Evolutionary conservation across 2,329 filamentous ascomycete genomes (phyloP).

Genomic region (Davidsoniella virescens): DNA sequence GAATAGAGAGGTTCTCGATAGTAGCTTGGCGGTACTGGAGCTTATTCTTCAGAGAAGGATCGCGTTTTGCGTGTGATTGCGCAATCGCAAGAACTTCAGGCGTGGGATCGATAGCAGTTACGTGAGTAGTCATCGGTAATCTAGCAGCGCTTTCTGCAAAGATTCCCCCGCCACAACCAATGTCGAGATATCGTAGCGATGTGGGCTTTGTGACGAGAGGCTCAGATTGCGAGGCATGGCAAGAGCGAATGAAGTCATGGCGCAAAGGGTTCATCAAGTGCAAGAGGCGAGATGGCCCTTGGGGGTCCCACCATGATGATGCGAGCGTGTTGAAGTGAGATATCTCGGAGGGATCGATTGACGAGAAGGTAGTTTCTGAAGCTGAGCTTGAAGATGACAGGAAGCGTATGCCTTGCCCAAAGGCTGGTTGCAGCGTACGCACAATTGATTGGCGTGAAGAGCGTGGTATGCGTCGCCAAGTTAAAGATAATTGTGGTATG

Average conservation of each 20-base stretch:
- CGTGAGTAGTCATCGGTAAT: constrained; percentile 41
- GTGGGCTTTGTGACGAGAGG: constrained; percentile 20
- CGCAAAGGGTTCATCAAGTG: constrained; percentile 97
- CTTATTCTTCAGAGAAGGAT: constrained; percentile 48
- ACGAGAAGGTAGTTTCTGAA: constrained; percentile 31
- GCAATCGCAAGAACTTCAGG: constrained; percentile 60
- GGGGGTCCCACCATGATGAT: constrained; percentile 91
- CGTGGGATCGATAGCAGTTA: constrained; percentile 66
- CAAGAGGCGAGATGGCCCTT: constrained; percentile 78
- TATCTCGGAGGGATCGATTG: constrained; percentile 77
- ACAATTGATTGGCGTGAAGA: not conserved
- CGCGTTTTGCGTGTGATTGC: constrained; percentile 53
- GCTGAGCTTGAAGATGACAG: constrained; percentile 15
- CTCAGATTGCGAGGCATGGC: constrained; percentile 39
- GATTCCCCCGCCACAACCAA: constrained; percentile 92
- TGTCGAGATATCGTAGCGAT: constrained; percentile 61
- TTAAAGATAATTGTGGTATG: too few species aligned
- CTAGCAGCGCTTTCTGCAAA: constrained; percentile 79
- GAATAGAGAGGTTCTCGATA: constrained; percentile 50
- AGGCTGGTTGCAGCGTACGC: not conserved
- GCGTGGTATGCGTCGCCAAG: too few species aligned
- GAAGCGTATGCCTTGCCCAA: constrained; percentile 12
- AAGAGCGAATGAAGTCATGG: constrained; percentile 74
- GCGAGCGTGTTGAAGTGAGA: constrained; percentile 90
- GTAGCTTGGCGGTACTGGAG: constrained; percentile 61